Conservation (phyloP, 257 asterid species). For the Vinca minor region DNA sequence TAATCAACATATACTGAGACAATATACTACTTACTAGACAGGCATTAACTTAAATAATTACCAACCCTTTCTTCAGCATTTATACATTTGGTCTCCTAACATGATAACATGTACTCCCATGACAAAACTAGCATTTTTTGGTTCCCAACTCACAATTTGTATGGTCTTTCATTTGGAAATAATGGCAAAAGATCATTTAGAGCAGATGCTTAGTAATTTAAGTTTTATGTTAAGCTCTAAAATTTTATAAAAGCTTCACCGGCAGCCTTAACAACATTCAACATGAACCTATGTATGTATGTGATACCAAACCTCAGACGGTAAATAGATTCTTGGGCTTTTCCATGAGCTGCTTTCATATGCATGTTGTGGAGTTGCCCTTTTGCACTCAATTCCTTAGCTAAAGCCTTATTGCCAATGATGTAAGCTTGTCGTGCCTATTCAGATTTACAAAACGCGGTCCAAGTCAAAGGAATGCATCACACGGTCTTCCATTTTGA, state of each 20-base stretch:
- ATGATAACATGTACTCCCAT: background rate
- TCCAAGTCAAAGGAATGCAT: background rate
- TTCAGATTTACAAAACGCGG: slow-evolving; percentile 20
- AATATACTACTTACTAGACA: background rate
- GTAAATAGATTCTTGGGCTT: slow-evolving; percentile 83
- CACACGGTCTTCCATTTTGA: no score
- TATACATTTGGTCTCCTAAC: background rate
- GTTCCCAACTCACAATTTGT: no score
- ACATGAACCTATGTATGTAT: background rate
- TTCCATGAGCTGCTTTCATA: slow-evolving; percentile 92
- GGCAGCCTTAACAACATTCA: slow-evolving; percentile 1
- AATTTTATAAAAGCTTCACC: no score
- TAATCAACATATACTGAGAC: background rate
- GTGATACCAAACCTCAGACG: slow-evolving; percentile 63
- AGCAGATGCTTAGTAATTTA: background rate
- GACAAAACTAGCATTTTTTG: background rate
- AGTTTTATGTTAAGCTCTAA: background rate
- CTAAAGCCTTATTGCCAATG: slow-evolving; percentile 90
- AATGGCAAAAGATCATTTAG: no score
- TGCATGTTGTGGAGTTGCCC: slow-evolving; percentile 96
- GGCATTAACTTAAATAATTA: background rate
- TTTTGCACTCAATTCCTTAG: slow-evolving; percentile 90
- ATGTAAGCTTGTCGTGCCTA: slow-evolving; percentile 96
- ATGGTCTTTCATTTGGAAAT: no score
- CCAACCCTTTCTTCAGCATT: background rate